Base-by-base conservation (phyloP, 345 rosid species). In the Populus ilicifolia region DNA sequence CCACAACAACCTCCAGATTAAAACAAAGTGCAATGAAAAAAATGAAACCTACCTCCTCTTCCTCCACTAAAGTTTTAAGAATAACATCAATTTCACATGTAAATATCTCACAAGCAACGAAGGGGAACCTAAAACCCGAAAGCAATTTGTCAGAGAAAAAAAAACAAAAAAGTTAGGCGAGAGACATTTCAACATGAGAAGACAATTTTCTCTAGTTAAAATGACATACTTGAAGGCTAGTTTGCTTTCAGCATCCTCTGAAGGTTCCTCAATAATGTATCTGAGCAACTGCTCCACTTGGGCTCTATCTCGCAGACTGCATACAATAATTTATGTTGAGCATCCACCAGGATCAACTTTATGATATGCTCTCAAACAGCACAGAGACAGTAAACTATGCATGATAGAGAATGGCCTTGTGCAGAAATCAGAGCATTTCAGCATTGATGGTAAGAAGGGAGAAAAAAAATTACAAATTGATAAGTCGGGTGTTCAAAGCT, bases 21-120 rank as follows among this genome's bases (percentile, higher is more conserved):
- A 18, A 56, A 71, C 25, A 75, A 41, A 33, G 30, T 6, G 56
- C 70, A 27, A 67, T 33, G 33, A 54, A 75, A 76, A 39, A 74
- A 63, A 62, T 54, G 43, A 64, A 78, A 20, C 35, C 67, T 36
- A 96, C 98, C 97, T 96, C 97, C 84, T 91, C 90, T 67, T 96
- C 99, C 83, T 96, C 99, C 75, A 94, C 93, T 81, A 96, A 77
- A 59, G 99, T 89, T 88, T 91, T 94, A 65, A 96, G 89, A 78
- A 96, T 94, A 78, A 92, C 98, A 83, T 96, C 99, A 81, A 94
- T 96, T 84, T 96, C 99, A 50, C 99, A 96, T 52, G 98, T 92
- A 81, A 96, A 92, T 78, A 96, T 87, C 91, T 96, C 99, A 77
- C 98, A 94, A 52, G 99, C 88, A 82, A 96, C 86, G 87, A 91